Percentiles rank a stretch among this genome's conserved stretches.
These are phyloP conservation scores for Epithele typhae DNA, from an alignment of 768 basidiomycete genomes.

Conservation along the genomic window DNA sequence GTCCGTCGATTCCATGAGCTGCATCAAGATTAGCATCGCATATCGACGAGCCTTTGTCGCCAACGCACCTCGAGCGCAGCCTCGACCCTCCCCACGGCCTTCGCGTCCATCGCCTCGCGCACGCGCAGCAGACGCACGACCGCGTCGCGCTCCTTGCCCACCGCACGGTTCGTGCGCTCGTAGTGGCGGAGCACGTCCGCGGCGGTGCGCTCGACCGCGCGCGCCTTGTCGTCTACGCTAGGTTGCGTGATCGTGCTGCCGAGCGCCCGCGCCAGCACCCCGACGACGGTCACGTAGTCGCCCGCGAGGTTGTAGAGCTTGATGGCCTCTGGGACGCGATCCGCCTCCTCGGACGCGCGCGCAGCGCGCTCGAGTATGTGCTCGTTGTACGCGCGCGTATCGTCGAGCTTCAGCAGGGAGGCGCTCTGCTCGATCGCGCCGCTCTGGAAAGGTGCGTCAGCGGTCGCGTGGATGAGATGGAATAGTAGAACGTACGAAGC, in stretches of 20 bases:
- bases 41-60: not conserved
- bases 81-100: slow-evolving; percentile 68
- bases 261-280: slow-evolving; percentile 82
- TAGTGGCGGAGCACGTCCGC: slow-evolving; percentile 76
- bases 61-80: slow-evolving; percentile 72
- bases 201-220: slow-evolving; percentile 68
- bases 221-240: slow-evolving; percentile 52
- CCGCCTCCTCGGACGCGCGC: slow-evolving; percentile 74
- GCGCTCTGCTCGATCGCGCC: slow-evolving; percentile 87
- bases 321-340: slow-evolving; percentile 85
- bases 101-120: slow-evolving; percentile 75
- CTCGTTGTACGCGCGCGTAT: slow-evolving; percentile 66
- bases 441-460: slow-evolving; percentile 40
- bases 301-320: slow-evolving; percentile 94
- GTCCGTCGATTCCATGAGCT: slow-evolving; percentile 86
- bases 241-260: slow-evolving; percentile 77
- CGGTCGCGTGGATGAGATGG: slow-evolving; percentile 21
- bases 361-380: slow-evolving; percentile 84
- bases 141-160: slow-evolving; percentile 69
- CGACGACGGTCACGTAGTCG: slow-evolving; percentile 83
- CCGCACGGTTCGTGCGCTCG: slow-evolving; percentile 68
- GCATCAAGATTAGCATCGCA: slow-evolving; percentile 5
- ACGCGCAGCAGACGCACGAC: slow-evolving; percentile 73
- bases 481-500: slow-evolving; percentile 56
- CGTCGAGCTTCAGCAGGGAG: slow-evolving; percentile 65